Conservation (phyloP, 306 rosid species). For the Acmispon strigosus region DNA sequence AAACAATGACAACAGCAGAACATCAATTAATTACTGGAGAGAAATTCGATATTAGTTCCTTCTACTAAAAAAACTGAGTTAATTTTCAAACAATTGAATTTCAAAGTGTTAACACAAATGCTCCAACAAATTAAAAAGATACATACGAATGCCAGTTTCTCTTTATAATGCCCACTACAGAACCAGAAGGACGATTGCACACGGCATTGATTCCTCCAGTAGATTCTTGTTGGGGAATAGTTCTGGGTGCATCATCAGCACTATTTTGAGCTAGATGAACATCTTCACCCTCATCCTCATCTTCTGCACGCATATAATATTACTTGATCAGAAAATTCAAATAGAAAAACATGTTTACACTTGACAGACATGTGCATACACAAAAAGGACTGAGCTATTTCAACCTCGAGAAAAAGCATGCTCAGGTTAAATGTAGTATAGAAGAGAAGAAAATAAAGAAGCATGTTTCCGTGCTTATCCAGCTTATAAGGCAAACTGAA, state of each 20-base stretch:
- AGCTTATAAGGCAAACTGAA: conserved; percentile 4
- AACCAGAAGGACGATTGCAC: conserved; percentile 66
- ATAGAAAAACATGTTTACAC: conserved; percentile 10
- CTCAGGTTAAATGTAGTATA: not conserved
- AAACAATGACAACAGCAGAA: not conserved
- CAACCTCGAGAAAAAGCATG: conserved; percentile 17
- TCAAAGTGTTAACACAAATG: not conserved
- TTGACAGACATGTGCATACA: not conserved
- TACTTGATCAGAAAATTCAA: not conserved
- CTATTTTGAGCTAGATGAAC: conserved; percentile 87
- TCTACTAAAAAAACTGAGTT: not conserved
- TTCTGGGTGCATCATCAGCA: conserved; percentile 88
- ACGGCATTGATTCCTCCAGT: conserved; percentile 37
- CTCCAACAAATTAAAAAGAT: conserved; percentile 14
- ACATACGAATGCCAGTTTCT: conserved; percentile 99
- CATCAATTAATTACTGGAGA: not conserved
- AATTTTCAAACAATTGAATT: conserved; percentile 9
- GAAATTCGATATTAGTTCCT: not conserved
- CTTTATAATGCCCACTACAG: conserved; percentile 83
- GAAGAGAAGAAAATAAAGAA: conserved; percentile 3
- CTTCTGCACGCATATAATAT: conserved; percentile 53
- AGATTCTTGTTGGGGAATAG: conserved; percentile 46
- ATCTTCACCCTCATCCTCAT: conserved; percentile 66
- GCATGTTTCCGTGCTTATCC: conserved; percentile 1
- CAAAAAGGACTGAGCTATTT: not conserved